Evolutionary conservation across 306 rosid species (phyloP), one percentile per base, ranked within the genome.

Genomic region (Hippophae gyantsensis): DNA sequence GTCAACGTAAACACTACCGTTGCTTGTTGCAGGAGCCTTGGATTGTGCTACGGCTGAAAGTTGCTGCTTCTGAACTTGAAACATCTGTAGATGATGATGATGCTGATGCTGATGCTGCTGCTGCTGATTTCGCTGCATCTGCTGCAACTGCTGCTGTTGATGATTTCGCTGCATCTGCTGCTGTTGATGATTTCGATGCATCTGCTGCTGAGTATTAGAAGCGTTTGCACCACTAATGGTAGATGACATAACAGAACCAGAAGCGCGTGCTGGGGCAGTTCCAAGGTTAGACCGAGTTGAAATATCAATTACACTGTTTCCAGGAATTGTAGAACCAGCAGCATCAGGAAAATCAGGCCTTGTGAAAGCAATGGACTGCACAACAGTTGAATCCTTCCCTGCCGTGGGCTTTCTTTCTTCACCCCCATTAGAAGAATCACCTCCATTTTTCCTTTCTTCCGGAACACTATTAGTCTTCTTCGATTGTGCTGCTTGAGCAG

Each of bases 301-400:
- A 73, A 89, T 86, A 66, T 93, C 99, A 55, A 93, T 69, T 52
- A 88, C 88, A 63, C 68, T 68, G 72, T 55, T 79, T 46, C 84
- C 81, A 0, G 86, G 71, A 42, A 79, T 48, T 6, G 90, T 23
- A 1, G 84, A 42, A 18, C 74, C 57, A 0, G 87, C 74, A 40
- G 88, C 63, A 63, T 89, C 97, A 3, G 89, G 57, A 64, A 75
- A 66, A 44, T 90, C 95, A 9, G 83, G 38, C 79, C 95, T 81
- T 40, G 95, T 74, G 63, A 93, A 93, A 50, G 94, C 89, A 74
- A 86, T 86, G 58, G 95, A 86, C 57, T 88, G 95, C 48, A 90
- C 95, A 12, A 57, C 72, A 14, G 84, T 67, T 6, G 81, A 72
- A 61, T 68, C 66, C 70, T 93, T 93, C 6, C 79, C 86, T 0